phyloP scores from a whole-genome alignment of 1,139 yeast genomes.

The Saccharomyces hybrid region DNA sequence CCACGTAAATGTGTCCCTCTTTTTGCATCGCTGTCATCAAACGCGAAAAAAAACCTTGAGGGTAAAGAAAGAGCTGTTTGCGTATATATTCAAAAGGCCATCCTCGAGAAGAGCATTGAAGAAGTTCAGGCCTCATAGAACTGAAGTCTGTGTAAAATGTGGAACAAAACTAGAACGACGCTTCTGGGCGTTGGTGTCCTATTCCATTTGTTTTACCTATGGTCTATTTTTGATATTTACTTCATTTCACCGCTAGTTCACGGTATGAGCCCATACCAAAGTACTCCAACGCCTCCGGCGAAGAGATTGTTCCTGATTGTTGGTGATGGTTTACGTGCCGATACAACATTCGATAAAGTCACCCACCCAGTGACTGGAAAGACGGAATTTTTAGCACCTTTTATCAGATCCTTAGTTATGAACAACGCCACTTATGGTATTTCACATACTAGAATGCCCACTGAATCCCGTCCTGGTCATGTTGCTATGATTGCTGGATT shows the following conservation, averaged over 20 bases:
- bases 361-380: constrained; percentile 62
- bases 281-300: constrained; percentile 72
- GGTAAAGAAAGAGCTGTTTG: neutral
- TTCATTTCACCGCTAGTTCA: constrained; percentile 97
- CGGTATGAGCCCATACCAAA: constrained; percentile 78
- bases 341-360: constrained; percentile 75
- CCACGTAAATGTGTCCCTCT: neutral
- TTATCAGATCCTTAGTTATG: constrained; percentile 58
- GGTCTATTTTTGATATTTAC: constrained; percentile 97
- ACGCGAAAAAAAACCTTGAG: neutral
- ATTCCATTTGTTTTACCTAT: constrained; percentile 82
- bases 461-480: constrained; percentile 98
- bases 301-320: constrained; percentile 83
- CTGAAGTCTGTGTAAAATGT: constrained; percentile 11
- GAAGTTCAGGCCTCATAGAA: neutral
- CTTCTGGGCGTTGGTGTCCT: constrained; percentile 65
- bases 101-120: neutral
- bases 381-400: constrained; percentile 74
- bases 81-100: neutral
- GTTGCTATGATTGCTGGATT: constrained; percentile 99
- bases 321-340: constrained; percentile 95
- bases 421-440: constrained; percentile 86
- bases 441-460: constrained; percentile 98
- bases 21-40: neutral
- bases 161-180: constrained; percentile 32